Evolutionary conservation across 768 basidiomycete species (phyloP), one percentile per base, ranked within the genome.

Genomic region (Asterophora parasitica): DNA sequence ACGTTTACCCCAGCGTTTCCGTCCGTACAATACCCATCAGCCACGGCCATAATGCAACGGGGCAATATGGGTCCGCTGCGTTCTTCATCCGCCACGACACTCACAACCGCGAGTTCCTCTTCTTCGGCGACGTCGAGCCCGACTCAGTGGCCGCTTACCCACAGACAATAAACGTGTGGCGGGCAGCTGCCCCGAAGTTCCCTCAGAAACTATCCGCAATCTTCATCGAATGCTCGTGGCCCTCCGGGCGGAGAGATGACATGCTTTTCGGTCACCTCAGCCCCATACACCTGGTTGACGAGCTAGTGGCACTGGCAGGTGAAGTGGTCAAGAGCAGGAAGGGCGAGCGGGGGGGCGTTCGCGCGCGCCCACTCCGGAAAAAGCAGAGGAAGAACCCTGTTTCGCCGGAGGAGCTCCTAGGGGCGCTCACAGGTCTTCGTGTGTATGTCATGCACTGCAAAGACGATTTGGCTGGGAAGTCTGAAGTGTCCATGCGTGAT

Each of bases 171-270:
- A 65, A 73, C 34, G 83, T 98, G 39, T 97, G 94, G 95, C 77
- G 76, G 33, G 77, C 73, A 20, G 92, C 92, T 0, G 93, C 93
- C 4, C 71, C 79, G 37, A 83, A 82, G 64, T 81, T 96, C 56
- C 81, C 81, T 0, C 72, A 80, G 17, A 71, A 67, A 3, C 76
- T 97, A 12, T 75, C 78, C 27, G 75, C 80, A n/a, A 77, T 97
- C 48, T 97, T 98, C 61, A 90, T 98, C 60, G 95, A 97, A 69
- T 97, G 95, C 64, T 95, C 92, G 1, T 92, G 85, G 70, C 82
- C 86, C 16, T 76, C 81, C 0, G 85, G 85, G 0, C 75, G 94
- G 49, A 72, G 76, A 13, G 75, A 82, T 53, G 76, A 81, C 38
- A 61, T 72, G 44, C 73, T 97, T 35, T 95, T 81, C 63, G 95